A percentile compares a stretch with the other conserved stretches of the same genome.
phyloP scores from a whole-genome alignment of 768 basidiomycete species.

The Amanita pseudoporphyria region DNA sequence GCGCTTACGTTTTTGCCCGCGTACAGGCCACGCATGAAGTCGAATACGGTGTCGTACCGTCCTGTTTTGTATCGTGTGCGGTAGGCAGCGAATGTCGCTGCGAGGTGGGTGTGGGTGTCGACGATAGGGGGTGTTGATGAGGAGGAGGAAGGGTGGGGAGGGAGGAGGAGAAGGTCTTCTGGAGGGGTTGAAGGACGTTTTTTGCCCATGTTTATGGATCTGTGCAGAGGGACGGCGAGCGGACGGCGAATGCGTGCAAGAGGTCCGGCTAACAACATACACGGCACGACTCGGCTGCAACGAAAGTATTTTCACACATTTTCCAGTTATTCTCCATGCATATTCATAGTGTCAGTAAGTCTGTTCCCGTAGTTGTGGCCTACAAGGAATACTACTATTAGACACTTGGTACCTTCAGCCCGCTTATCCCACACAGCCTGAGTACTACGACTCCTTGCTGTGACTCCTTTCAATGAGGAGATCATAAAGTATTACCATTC shows the following conservation, averaged over 20 bases:
- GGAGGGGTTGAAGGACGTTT: conserved; percentile 27
- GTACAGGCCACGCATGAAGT: conserved; percentile 60
- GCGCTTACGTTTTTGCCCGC: conserved; percentile 45
- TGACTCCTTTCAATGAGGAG: no score
- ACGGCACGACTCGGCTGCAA: neutral
- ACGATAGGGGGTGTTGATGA: conserved; percentile 35
- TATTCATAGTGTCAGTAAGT: no score
- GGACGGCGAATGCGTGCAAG: neutral
- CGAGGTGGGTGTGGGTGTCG: conserved; percentile 83
- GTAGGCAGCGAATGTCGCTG: conserved; percentile 62
- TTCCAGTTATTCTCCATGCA: no score
- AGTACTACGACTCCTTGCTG: no score
- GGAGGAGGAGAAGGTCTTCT: conserved; percentile 28
- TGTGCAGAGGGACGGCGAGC: neutral
- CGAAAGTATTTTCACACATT: neutral
- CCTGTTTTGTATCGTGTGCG: conserved; percentile 50
- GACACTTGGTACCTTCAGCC: no score
- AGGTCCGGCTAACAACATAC: neutral
- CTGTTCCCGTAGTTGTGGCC: no score
- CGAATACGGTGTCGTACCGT: conserved; percentile 44
- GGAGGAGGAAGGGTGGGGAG: conserved; percentile 14
- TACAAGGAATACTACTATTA: no score
- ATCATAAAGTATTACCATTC: no score
- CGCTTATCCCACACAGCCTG: no score
- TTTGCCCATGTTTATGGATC: conserved; percentile 24